Evolutionary conservation across 225 moss, liverwort and hornwort genomes (phyloP), one percentile per base, ranked within the genome.

Genomic region (Ulota crispa): DNA sequence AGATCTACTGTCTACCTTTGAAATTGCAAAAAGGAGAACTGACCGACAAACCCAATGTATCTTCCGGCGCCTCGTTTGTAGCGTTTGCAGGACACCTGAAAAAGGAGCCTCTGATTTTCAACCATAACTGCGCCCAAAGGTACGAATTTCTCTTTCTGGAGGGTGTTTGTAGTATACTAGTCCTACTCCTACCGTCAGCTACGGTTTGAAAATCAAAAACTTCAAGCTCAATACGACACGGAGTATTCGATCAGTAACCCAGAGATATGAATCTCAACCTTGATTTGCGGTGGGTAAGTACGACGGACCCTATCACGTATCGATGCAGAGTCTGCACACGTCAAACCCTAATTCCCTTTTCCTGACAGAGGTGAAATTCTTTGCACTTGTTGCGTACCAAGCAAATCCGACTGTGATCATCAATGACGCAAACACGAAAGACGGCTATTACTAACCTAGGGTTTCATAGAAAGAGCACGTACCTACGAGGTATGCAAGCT

Each of bases 1-100:
- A 70, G 59, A 65, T 79, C 70, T 70, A 23, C 45, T 56, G 7
- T 42, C 72, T 83, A 83, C 83, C 63, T 57, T 16, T 60, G 70
- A 73, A 82, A 78, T 62, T 68, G 73, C 45, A 43, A 62, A 61
- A 83, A 77, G 27, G 16, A 24, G 72, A 84, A 78, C 56, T 61
- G 75, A 81, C 78, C 21, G 70, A 59, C 68, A 75, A 80, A 83
- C 77, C 28, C 67, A 34, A 72, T 24, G 78, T n/a, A 74, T 78
- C 84, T 73, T 80, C 74, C 74, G 39, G 73, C 70, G 45, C 69
- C 70, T 47, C 47, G n/a, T 55, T 77, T 70, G 73, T 69, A 75
- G 70, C 57, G 50, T 66, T 82, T 76, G 67, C 62, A 62, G 77
- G 77, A 87, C 78, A 84, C 52, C 78, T 84, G 84, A 82, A 78